Evolutionary conservation across 139 green algal genomes (phyloP).

Genomic region (Tetradesmus obliquus): DNA sequence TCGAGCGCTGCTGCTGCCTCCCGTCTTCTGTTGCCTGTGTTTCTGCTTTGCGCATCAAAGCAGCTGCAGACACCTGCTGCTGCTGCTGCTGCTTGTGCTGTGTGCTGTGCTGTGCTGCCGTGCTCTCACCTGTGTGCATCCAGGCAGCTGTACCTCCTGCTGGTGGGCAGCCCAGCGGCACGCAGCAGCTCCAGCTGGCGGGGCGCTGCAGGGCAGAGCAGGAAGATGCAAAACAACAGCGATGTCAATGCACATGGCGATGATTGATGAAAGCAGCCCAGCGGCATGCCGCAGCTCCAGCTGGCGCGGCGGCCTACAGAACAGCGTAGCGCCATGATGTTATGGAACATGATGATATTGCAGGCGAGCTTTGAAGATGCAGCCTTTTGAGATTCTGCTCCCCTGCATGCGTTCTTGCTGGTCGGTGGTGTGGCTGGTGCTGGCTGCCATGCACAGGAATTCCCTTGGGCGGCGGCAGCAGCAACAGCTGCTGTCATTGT

Average conservation of each 20-base stretch:
- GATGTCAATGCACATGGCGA: too few relatives aligned
- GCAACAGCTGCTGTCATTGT: background rate
- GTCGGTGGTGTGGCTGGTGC: background rate
- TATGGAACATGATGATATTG: too few relatives aligned
- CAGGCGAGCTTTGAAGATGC: too few relatives aligned
- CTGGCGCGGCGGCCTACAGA: too few relatives aligned
- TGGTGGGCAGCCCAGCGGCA: background rate
- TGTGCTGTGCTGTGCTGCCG: background rate
- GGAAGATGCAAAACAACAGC: background rate
- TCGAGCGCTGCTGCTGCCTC: too few relatives aligned
- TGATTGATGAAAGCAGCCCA: too few relatives aligned
- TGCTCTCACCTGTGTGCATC: slow-evolving; percentile 18
- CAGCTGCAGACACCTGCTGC: background rate
- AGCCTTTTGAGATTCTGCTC: too few relatives aligned
- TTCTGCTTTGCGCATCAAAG: too few relatives aligned
- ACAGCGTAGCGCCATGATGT: too few relatives aligned
- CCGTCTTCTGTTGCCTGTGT: too few relatives aligned
- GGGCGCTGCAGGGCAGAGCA: background rate
- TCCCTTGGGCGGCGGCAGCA: background rate
- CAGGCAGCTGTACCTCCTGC: slow-evolving; percentile 31
- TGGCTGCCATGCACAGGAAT: background rate
- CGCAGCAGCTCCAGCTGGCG: slow-evolving; percentile 40
- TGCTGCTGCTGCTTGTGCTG: background rate
- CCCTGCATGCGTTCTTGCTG: too few relatives aligned
- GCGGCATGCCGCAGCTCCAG: too few relatives aligned